phyloP scores from a whole-genome alignment of 768 basidiomycete genomes.

The Termitomyces sp. region DNA sequence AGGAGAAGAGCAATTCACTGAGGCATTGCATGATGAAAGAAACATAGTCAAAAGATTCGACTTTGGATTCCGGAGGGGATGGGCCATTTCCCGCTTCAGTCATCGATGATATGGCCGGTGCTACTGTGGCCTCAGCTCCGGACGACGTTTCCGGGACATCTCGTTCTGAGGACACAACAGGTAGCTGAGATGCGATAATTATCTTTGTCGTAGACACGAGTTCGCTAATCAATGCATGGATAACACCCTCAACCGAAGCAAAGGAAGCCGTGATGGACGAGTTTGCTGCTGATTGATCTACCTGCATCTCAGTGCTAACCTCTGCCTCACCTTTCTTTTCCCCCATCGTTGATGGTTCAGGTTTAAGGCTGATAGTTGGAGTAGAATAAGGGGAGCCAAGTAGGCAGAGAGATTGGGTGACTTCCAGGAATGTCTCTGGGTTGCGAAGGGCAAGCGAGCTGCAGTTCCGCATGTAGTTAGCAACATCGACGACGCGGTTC shows the following conservation, averaged over 20 bases:
- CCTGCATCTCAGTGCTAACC: conserved; percentile 53
- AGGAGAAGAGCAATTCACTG: conserved; percentile 91
- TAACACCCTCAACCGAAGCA: conserved; percentile 54
- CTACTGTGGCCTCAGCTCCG: background rate
- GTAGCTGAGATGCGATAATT: conserved; percentile 31
- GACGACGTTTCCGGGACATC: background rate
- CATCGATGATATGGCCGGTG: conserved; percentile 1
- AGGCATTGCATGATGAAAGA: conserved; percentile 91
- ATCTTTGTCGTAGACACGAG: conserved; percentile 59
- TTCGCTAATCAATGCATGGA: conserved; percentile 74
- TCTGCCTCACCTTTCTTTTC: conserved; percentile 25
- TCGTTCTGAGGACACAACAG: conserved; percentile 6
- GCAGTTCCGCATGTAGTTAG: conserved; percentile 72
- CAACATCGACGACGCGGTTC: conserved; percentile 63
- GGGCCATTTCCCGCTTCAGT: background rate
- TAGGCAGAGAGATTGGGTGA: conserved; percentile 68
- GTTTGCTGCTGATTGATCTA: conserved; percentile 37
- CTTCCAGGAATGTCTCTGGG: conserved; percentile 70
- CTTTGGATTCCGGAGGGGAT: conserved; percentile 11
- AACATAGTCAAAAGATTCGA: conserved; percentile 49
- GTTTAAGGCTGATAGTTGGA: conserved; percentile 60
- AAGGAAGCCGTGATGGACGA: conserved; percentile 23
- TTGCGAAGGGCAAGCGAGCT: conserved; percentile 82
- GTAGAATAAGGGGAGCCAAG: conserved; percentile 64
- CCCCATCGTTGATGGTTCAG: conserved; percentile 27